Evolutionary conservation across 164 flowering plant species (phyloP).

Genomic region (Santalum album): DNA sequence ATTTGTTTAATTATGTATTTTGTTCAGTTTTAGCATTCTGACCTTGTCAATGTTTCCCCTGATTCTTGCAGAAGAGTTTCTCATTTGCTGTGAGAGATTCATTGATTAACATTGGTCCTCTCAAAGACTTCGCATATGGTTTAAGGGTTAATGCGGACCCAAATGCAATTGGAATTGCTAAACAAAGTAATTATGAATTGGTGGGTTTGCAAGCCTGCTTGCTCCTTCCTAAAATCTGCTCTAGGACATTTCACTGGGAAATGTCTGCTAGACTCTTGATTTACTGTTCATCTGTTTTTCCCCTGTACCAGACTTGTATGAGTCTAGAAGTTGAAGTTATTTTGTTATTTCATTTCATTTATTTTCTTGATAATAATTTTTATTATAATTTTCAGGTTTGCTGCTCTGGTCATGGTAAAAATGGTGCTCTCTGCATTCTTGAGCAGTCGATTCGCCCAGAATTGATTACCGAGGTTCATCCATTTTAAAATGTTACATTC

Average conservation of each 20-base stretch:
- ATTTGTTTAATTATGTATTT: not conserved
- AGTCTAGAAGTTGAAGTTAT: not conserved
- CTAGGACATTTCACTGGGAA: too few species aligned
- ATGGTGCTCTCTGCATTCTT: conserved; percentile 86
- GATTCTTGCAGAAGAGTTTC: conserved; percentile 62
- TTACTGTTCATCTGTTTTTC: too few species aligned
- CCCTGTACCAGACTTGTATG: not conserved
- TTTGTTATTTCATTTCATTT: not conserved
- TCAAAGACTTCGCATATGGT: conserved; percentile 94
- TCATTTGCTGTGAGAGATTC: conserved; percentile 96
- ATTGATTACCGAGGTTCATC: conserved; percentile 79
- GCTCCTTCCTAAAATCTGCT: too few species aligned
- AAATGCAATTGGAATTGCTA: conserved; percentile 82
- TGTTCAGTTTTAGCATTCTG: not conserved
- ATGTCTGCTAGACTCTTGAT: too few species aligned
- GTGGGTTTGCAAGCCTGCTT: conserved; percentile 29
- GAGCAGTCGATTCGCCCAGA: conserved; percentile 96
- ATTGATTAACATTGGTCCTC: conserved; percentile 81
- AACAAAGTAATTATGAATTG: conserved; percentile 98
- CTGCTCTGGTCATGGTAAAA: conserved; percentile 99
- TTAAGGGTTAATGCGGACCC: conserved; percentile 86
- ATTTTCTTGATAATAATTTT: not conserved
- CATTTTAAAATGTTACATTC: not conserved
- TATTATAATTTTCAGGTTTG: conserved; percentile 54
- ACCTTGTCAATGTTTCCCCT: conserved; percentile 1